Evolutionary conservation across 2,329 filamentous ascomycete genomes (phyloP).

Genomic region (Clonostachys byssicola): DNA sequence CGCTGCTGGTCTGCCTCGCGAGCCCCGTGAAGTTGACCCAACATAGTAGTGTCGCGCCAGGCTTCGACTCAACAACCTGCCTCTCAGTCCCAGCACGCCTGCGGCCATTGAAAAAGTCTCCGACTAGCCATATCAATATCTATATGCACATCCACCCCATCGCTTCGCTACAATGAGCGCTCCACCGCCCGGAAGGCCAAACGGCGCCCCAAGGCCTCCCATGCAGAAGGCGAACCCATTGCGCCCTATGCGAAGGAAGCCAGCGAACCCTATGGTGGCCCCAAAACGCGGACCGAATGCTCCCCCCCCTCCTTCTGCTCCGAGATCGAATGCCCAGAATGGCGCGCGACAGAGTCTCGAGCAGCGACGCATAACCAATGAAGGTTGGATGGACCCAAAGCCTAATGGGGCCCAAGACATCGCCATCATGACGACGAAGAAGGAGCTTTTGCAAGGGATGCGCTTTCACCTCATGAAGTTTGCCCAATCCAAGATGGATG

Average conservation of each 20-base stretch:
- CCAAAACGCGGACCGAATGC: constrained; percentile 25
- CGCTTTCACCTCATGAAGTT: constrained; percentile 88
- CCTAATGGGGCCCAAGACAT: constrained; percentile 43
- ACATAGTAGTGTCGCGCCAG: too few species aligned
- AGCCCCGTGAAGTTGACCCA: not conserved
- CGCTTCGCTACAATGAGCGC: constrained; percentile 34
- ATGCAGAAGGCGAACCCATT: constrained; percentile 24
- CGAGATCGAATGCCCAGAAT: not conserved
- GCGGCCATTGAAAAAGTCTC: too few species aligned
- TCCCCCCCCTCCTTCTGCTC: not conserved
- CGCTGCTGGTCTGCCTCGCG: not conserved
- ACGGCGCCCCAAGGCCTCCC: constrained; percentile 16
- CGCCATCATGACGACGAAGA: constrained; percentile 80
- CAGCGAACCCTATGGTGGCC: constrained; percentile 60
- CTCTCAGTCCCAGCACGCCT: too few species aligned
- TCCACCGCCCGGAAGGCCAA: constrained; percentile 26
- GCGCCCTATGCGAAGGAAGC: constrained; percentile 32
- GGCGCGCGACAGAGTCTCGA: constrained; percentile 13
- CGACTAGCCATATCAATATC: too few species aligned
- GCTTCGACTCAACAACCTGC: too few species aligned
- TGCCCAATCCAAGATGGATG: constrained; percentile 47
- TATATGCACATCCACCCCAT: too few species aligned
- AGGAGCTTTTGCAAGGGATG: constrained; percentile 71
- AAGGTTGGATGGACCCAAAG: constrained; percentile 54
- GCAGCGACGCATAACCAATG: constrained; percentile 38